Evolutionary conservation across 108 stramenopile species (phyloP), one percentile per base, ranked within the genome.

Genomic region (Aureococcus anophagefferens): DNA sequence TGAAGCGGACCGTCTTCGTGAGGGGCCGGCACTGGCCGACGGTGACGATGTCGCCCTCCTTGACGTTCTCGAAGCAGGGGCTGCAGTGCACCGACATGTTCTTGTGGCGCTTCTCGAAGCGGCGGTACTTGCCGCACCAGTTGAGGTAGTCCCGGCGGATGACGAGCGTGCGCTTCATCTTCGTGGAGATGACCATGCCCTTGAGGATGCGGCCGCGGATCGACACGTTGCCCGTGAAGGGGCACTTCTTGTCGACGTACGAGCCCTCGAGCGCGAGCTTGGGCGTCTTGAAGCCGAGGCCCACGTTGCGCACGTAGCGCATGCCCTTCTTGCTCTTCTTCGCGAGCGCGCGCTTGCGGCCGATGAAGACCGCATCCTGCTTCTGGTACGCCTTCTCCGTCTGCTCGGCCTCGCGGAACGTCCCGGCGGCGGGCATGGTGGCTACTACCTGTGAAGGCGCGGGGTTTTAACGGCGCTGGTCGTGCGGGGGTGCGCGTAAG

Each of bases 181-280:
- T 99, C 83, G 93, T 95, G 82, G 96, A 97, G 81, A 98, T 90
- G 75, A 96, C 94, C 66, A 96, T 86, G 70, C 96, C 98, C 91
- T 94, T 93, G 40, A 95, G 81, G 73, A 98, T 97, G 81, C 94
- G 90, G 79, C 98, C 98, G 71, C 97, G 92, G 81, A 94, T 94
- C 74, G 92, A 91, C 36, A 97, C 98, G 80, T 98, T 93, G 75
- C 98, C 98, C 51, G 97, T 97, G 91, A 98, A 99, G 81, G 98
- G 98, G 91, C 96, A 99, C 91, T 99, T 99, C 89, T 97, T 98
- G 92, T 99, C 98, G 44, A 98, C 95, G 84, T 93, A 99, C 83
- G 74, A 94, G 66, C 92, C 94, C 83, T 95, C 91, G 68, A 91
- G 90, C 74, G 98, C 97, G 33, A 82, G 75, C 75, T 89, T 92